These are phyloP conservation scores for Scutellaria barbata DNA, from an alignment of 257 asterid genomes.

Conservation along the genomic window DNA sequence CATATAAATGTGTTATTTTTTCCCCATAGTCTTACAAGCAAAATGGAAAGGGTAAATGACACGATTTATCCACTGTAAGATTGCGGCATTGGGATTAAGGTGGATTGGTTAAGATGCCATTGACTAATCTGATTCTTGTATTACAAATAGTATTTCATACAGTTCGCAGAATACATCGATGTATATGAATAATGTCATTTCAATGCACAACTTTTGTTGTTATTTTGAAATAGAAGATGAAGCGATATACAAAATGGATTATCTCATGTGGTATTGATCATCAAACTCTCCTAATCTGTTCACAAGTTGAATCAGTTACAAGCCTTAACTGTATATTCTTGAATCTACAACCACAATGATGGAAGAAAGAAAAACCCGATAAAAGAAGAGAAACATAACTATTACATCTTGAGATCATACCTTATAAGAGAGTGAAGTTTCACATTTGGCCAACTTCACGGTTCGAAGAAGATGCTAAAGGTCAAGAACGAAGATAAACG, in stretches of 20 bases:
- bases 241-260: no score
- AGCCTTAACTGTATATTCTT: slow-evolving; percentile 10
- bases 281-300: not conserved
- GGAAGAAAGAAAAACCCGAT: not conserved
- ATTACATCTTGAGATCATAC: not conserved
- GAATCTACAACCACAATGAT: not conserved
- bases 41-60: not conserved
- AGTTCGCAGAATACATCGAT: no score
- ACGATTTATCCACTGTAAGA: no score
- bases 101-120: not conserved
- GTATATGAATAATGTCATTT: no score
- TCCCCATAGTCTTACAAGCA: not conserved
- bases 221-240: no score
- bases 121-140: not conserved
- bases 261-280: no score
- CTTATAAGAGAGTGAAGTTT: not conserved
- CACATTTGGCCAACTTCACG: not conserved
- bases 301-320: not conserved
- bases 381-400: not conserved
- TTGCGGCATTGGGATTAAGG: not conserved
- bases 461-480: not conserved
- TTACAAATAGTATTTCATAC: no score
- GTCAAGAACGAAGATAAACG: not conserved
- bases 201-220: no score
- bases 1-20: not conserved